phyloP scores from a whole-genome alignment of 352 stramenopile species.

The Globisporangium parvum region DNA sequence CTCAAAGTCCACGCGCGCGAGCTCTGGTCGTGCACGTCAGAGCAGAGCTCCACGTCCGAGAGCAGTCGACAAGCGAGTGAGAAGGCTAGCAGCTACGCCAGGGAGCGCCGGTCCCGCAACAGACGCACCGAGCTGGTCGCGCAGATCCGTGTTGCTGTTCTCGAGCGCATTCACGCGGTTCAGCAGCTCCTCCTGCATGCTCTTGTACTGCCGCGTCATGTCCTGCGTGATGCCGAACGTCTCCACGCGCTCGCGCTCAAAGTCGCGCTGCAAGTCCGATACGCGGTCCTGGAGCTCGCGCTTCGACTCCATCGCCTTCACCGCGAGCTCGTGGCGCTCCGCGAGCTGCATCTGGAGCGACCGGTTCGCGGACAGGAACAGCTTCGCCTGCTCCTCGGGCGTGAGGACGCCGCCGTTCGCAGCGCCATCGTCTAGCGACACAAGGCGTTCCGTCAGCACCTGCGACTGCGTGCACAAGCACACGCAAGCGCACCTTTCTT shows the following conservation, averaged over 20 bases:
- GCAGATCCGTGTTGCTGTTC: conserved; percentile 89
- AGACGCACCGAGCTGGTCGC: conserved; percentile 82
- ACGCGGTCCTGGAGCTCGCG: conserved; percentile 80
- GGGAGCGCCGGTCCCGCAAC: neutral
- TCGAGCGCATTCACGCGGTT: conserved; percentile 86
- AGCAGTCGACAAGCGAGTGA: neutral
- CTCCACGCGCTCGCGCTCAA: conserved; percentile 81
- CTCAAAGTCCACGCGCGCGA: conserved; percentile 80
- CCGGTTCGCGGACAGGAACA: conserved; percentile 78
- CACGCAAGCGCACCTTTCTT: conserved; percentile 46
- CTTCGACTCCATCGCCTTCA: conserved; percentile 87
- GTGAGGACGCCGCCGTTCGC: conserved; percentile 71
- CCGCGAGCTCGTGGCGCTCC: conserved; percentile 78
- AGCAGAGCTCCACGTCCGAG: neutral
- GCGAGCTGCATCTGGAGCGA: conserved; percentile 88
- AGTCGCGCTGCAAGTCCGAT: conserved; percentile 74
- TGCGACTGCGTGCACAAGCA: too few relatives aligned
- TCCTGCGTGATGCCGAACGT: conserved; percentile 92
- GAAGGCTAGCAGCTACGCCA: neutral
- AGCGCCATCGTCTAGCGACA: conserved; percentile 54
- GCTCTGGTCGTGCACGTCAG: conserved; percentile 44
- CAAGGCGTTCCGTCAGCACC: too few relatives aligned
- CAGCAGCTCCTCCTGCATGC: conserved; percentile 92
- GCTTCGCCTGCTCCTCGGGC: conserved; percentile 77
- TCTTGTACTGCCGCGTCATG: conserved; percentile 97